phyloP scores from a whole-genome alignment of 306 rosid species.

The Fragaria nilgerrensis region DNA sequence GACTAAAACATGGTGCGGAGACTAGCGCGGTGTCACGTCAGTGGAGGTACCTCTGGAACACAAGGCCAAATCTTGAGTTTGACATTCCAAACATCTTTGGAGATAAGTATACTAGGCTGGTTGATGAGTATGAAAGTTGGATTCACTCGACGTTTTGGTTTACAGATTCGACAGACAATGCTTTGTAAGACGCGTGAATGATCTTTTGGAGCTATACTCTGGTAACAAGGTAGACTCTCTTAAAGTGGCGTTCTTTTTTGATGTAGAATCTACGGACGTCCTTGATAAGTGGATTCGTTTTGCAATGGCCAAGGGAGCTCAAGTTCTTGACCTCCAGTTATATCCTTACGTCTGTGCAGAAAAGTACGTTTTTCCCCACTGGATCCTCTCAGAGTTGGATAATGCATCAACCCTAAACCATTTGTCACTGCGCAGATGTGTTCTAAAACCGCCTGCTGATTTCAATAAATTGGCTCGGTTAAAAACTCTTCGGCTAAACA shows the following conservation, averaged over 20 bases:
- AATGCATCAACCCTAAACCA: neutral
- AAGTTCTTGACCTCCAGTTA: neutral
- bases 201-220: neutral
- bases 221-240: neutral
- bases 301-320: neutral
- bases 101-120: neutral
- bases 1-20: neutral
- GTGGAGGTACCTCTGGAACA: neutral
- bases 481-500: neutral
- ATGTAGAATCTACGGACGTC: neutral
- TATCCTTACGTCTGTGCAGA: neutral
- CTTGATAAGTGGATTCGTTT: neutral
- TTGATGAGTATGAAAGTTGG: neutral
- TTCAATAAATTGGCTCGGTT: no score
- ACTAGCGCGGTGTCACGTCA: neutral
- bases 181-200: neutral
- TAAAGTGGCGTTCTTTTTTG: neutral
- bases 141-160: no score
- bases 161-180: neutral
- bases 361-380: neutral
- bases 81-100: neutral
- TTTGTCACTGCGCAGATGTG: neutral
- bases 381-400: neutral
- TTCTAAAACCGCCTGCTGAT: neutral
- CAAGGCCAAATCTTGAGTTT: neutral